These are phyloP conservation scores for Metschnikowia lochheadii DNA, from an alignment of 805 yeast species.

Conservation along the genomic window DNA sequence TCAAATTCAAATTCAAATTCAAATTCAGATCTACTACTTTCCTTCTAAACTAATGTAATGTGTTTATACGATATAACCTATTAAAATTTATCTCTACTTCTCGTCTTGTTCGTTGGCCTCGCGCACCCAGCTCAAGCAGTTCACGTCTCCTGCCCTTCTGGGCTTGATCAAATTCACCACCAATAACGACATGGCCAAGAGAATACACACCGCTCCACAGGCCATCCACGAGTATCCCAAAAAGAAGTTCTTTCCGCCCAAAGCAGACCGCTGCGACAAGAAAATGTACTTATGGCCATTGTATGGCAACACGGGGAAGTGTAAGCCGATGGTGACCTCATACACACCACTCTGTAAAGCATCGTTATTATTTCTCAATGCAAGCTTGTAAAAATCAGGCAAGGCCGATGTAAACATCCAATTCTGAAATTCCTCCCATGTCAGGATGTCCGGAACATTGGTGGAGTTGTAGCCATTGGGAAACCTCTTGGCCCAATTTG, in stretches of 20 bases:
- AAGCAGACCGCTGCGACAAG: conserved; percentile 63
- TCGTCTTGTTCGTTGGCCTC: conserved; percentile 23
- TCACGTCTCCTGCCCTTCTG: conserved; percentile 68
- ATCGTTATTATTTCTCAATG: conserved; percentile 58
- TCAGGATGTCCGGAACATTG: conserved; percentile 41
- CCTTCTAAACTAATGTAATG: too few species aligned
- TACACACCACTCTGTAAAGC: conserved; percentile 55
- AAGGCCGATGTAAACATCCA: conserved; percentile 45
- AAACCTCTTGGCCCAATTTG: conserved; percentile 41
- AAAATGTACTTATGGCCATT: conserved; percentile 66
- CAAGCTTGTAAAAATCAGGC: conserved; percentile 44
- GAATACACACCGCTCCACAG: conserved; percentile 66
- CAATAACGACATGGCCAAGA: conserved; percentile 51
- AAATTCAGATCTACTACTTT: too few species aligned
- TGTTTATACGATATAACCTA: not conserved
- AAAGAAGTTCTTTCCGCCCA: conserved; percentile 74
- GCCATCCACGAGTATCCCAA: conserved; percentile 72
- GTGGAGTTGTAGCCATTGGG: conserved; percentile 42
- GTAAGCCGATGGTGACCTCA: conserved; percentile 62
- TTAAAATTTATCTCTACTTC: conserved; percentile 2
- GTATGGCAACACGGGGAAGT: conserved; percentile 72
- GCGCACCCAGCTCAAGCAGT: conserved; percentile 69
- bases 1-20: too few species aligned
- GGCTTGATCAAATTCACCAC: conserved; percentile 58
- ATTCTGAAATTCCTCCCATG: conserved; percentile 43